Evolutionary conservation across 805 yeast genomes (phyloP).

Genomic region (Monosporozyma aerobia): DNA sequence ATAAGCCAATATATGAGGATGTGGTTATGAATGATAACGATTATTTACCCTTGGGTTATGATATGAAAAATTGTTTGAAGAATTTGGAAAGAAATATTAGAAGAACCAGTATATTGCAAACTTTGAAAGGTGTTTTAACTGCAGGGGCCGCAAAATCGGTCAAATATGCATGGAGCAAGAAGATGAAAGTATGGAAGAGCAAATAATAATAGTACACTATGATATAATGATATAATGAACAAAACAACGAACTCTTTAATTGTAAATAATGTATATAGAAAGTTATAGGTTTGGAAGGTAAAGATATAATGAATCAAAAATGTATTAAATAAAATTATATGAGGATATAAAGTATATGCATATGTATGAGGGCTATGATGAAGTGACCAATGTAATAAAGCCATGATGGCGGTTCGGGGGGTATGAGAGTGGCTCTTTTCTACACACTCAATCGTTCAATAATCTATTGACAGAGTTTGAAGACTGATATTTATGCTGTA

Average conservation of each 20-base stretch:
- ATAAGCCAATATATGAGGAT: slow-evolving; percentile 48
- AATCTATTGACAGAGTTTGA: slow-evolving; percentile 6
- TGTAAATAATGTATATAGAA: not conserved
- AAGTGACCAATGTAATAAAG: not conserved
- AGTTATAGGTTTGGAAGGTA: too few species aligned
- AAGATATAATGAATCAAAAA: not conserved
- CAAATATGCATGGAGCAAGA: slow-evolving; percentile 70
- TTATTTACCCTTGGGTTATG: slow-evolving; percentile 33
- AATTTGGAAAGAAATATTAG: slow-evolving; percentile 48
- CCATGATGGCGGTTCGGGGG: not conserved
- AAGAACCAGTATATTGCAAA: slow-evolving; percentile 65
- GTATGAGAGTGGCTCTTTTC: too few species aligned
- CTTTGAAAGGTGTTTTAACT: slow-evolving; percentile 73
- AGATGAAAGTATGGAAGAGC: slow-evolving; percentile 29
- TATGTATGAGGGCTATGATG: not conserved
- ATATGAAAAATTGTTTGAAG: slow-evolving; percentile 28
- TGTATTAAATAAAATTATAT: not conserved
- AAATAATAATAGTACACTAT: not conserved
- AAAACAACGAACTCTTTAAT: not conserved
- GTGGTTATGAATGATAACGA: slow-evolving; percentile 28
- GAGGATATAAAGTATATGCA: not conserved
- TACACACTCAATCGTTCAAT: slow-evolving; percentile 3
- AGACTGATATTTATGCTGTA: slow-evolving; percentile 13
- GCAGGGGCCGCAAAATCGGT: slow-evolving; percentile 72
- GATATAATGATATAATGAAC: not conserved